Evolutionary conservation across 352 stramenopile species (phyloP), one percentile per base, ranked within the genome.

Genomic region (Globisporangium okanoganense): DNA sequence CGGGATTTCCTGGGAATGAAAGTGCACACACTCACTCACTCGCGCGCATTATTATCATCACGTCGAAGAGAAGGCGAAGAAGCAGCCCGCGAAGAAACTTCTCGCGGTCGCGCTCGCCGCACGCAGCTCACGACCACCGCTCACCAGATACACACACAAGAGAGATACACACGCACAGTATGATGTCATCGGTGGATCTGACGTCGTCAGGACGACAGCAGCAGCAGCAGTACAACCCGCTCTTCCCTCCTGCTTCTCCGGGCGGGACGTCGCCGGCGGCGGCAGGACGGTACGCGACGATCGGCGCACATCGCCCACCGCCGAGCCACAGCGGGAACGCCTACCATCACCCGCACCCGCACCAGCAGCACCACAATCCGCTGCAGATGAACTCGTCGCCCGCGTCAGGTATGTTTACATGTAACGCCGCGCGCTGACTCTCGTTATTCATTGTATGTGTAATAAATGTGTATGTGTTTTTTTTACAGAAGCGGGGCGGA

Each of bases 401-500:
- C 41, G 50, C 59, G 24, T 61, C 59, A n/a, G 59, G 59, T 65
- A 60, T 10, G 58, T n/a, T 24, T 48, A 5, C 33, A 24, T 31
- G n/a, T 43, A 36, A 40, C 45, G 25, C n/a, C 18, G 5, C 20
- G 16, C 5, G 40, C 40, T 45, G 40, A 45, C 40, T 20, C 40
- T 45, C 4, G 10, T 56, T 56, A 14, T 24, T 16, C 16, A 8
- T 54, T 24, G 9, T 36, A 27, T 14, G 35, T 35, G n/a, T n/a
- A n/a, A n/a, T n/a, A n/a, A n/a, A n/a, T n/a, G n/a, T n/a, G n/a
- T 31, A n/a, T 20, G 14, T 35, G 13, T 31, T 12, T 35, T 1
- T 27, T 48, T 22, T 5, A 47, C 13, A 67, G 62, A 61, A 82
- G 79, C 84, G 2, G 84, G 84, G 1, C 75, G 84, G 12, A 61